A percentile compares a stretch with the other conserved stretches of the same genome.
These are phyloP conservation scores for Paramarasmius palmivorus DNA, from an alignment of 1,284 basidiomycete species.

Conservation along the genomic window DNA sequence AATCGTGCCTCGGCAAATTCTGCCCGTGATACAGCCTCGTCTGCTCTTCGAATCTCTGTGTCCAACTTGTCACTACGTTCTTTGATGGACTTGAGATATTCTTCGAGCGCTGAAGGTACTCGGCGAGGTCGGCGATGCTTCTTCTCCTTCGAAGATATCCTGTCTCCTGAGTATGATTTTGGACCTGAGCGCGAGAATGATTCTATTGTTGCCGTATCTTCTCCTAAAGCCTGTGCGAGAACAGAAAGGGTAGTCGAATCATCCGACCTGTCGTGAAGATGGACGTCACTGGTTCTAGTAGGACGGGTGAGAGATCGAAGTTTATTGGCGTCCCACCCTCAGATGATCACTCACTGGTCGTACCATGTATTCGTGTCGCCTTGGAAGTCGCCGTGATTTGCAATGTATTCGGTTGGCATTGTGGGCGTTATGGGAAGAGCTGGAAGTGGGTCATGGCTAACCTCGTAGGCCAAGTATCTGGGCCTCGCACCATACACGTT, in stretches of 20 bases:
- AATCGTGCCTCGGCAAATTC: slow-evolving; percentile 52
- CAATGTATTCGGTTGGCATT: too few relatives aligned
- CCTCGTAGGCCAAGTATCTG: too few relatives aligned
- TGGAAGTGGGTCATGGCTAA: too few relatives aligned
- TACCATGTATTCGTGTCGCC: too few relatives aligned
- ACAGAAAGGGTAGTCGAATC: neutral
- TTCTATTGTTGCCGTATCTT: neutral
- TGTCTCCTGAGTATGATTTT: neutral
- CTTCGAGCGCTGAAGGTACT: slow-evolving; percentile 61
- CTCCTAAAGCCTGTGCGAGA: neutral
- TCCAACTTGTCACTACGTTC: slow-evolving; percentile 57
- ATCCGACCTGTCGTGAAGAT: neutral
- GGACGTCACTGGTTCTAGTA: neutral
- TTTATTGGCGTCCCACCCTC: too few relatives aligned
- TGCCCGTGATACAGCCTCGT: slow-evolving; percentile 51
- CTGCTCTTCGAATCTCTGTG: slow-evolving; percentile 53
- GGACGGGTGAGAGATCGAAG: too few relatives aligned
- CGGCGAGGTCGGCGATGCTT: slow-evolving; percentile 8
- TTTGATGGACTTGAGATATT: slow-evolving; percentile 57
- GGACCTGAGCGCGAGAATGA: neutral
- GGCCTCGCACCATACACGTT: too few relatives aligned
- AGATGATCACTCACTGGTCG: too few relatives aligned
- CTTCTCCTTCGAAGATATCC: neutral
- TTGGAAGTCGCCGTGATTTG: too few relatives aligned
- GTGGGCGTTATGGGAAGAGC: too few relatives aligned